phyloP scores from a whole-genome alignment of 2,329 filamentous ascomycete genomes.

The Fusarium coicis region DNA sequence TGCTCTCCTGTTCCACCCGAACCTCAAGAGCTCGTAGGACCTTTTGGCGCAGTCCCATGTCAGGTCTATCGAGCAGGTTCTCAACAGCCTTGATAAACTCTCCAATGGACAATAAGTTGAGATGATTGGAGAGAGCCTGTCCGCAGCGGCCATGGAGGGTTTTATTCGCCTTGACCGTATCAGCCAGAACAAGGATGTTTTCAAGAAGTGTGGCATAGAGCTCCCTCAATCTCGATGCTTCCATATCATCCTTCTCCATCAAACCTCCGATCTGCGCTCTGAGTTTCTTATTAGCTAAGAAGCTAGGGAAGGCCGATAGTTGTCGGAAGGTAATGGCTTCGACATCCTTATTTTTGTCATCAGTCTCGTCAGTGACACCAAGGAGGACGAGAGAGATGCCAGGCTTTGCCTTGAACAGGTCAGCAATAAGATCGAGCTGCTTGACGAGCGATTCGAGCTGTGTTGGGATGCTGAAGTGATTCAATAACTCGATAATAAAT shows the following conservation, averaged over 20 bases:
- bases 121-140: slow-evolving; percentile 79
- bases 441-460: slow-evolving; percentile 83
- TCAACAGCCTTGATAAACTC: slow-evolving; percentile 93
- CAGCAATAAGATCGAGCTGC: slow-evolving; percentile 78
- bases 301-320: slow-evolving; percentile 65
- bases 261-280: slow-evolving; percentile 65
- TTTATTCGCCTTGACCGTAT: slow-evolving; percentile 68
- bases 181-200: slow-evolving; percentile 72
- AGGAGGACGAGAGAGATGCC: slow-evolving; percentile 78
- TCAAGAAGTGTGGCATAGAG: slow-evolving; percentile 77
- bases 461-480: slow-evolving; percentile 76
- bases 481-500: slow-evolving; percentile 81
- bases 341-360: slow-evolving; percentile 62
- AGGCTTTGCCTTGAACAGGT: slow-evolving; percentile 80
- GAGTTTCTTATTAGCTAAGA: slow-evolving; percentile 68
- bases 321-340: slow-evolving; percentile 64
- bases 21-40: slow-evolving; percentile 83
- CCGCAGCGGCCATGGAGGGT: slow-evolving; percentile 69
- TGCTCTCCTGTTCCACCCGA: slow-evolving; percentile 78
- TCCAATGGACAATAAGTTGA: slow-evolving; percentile 84
- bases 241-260: slow-evolving; percentile 72
- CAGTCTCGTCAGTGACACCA: slow-evolving; percentile 61
- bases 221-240: slow-evolving; percentile 72
- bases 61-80: slow-evolving; percentile 78
- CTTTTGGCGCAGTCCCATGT: slow-evolving; percentile 80